Percentiles rank a stretch among this genome's conserved stretches.
These are phyloP conservation scores for Mycena pura DNA, from an alignment of 768 basidiomycete species.

Conservation along the genomic window DNA sequence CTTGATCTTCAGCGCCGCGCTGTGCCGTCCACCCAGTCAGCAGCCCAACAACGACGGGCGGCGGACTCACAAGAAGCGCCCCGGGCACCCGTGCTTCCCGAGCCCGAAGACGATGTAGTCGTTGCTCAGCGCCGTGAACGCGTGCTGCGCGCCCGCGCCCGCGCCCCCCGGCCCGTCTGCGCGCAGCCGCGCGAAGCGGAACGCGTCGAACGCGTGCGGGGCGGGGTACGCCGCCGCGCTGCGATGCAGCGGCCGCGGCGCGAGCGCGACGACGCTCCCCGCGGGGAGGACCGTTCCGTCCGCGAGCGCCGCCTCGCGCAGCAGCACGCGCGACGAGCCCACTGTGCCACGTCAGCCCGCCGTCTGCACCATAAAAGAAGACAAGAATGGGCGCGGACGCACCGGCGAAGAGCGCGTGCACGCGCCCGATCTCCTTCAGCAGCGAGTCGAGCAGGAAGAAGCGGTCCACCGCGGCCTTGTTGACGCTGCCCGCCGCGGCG, in stretches of 20 bases:
- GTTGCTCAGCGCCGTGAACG: constrained; percentile 24
- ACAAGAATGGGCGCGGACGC: not conserved
- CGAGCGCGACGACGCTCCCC: constrained; percentile 22
- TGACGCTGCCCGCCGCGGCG: constrained; percentile 23
- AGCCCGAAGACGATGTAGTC: constrained; percentile 26
- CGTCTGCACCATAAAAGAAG: too few relatives aligned
- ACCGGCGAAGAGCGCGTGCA: constrained; percentile 23
- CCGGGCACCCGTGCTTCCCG: constrained; percentile 22
- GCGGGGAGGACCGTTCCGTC: constrained; percentile 22
- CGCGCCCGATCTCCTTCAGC: constrained; percentile 26
- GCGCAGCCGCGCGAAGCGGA: constrained; percentile 28
- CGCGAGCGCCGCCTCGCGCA: constrained; percentile 17
- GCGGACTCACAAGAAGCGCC: constrained; percentile 15
- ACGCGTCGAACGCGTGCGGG: constrained; percentile 23
- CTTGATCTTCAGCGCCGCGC: constrained; percentile 23
- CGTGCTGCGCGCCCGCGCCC: not conserved
- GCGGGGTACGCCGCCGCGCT: constrained; percentile 18
- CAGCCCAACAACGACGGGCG: not conserved
- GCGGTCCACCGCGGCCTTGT: constrained; percentile 23
- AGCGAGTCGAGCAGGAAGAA: constrained; percentile 28
- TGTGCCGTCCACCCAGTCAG: not conserved
- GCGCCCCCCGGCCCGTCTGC: constrained; percentile 10
- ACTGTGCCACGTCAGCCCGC: constrained; percentile 8
- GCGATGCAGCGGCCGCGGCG: constrained; percentile 20
- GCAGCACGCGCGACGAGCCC: constrained; percentile 18